phyloP scores from a whole-genome alignment of 2,329 filamentous ascomycete species.

The Dactylellina parvicollis region DNA sequence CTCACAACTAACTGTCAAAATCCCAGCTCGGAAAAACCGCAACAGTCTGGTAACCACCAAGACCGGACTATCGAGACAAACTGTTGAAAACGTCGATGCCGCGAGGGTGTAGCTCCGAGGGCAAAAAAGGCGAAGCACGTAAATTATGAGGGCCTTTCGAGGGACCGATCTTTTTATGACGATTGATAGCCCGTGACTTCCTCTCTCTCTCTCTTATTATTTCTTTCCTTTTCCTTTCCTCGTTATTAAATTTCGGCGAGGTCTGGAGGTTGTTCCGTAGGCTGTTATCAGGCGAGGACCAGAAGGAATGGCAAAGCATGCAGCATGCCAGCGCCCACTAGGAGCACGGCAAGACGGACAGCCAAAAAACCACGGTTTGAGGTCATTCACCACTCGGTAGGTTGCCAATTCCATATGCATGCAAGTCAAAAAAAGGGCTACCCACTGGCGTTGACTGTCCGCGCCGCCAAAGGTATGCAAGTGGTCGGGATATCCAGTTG shows the following conservation, averaged over 20 bases:
- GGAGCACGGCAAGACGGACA: conserved; percentile 6
- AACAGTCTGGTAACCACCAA: conserved; percentile 18
- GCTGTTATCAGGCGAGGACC: conserved; percentile 42
- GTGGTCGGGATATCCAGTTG: conserved; percentile 35
- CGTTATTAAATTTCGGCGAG: conserved; percentile 1
- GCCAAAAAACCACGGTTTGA: conserved; percentile 25
- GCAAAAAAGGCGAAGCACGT: conserved; percentile 30
- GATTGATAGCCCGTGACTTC: conserved; percentile 3
- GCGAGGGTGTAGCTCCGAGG: conserved; percentile 2
- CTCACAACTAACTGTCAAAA: conserved; percentile 20
- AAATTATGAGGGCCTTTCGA: conserved; percentile 21
- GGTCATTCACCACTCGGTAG: conserved; percentile 19
- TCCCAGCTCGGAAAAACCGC: too few species aligned
- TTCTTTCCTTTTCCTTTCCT: conserved; percentile 4
- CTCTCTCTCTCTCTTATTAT: not conserved
- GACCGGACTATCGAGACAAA: conserved; percentile 18
- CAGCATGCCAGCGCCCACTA: conserved; percentile 30
- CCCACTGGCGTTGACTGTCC: conserved; percentile 17
- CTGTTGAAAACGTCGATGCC: conserved; percentile 35
- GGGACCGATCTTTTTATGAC: conserved; percentile 30
- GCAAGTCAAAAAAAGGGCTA: conserved; percentile 31
- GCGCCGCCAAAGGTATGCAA: conserved; percentile 51
- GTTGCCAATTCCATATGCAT: conserved; percentile 37
- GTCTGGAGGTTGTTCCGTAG: conserved; percentile 28
- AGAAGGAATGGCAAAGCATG: conserved; percentile 27